phyloP scores from a whole-genome alignment of 257 asterid species.

The Gardenia jasminoides region DNA sequence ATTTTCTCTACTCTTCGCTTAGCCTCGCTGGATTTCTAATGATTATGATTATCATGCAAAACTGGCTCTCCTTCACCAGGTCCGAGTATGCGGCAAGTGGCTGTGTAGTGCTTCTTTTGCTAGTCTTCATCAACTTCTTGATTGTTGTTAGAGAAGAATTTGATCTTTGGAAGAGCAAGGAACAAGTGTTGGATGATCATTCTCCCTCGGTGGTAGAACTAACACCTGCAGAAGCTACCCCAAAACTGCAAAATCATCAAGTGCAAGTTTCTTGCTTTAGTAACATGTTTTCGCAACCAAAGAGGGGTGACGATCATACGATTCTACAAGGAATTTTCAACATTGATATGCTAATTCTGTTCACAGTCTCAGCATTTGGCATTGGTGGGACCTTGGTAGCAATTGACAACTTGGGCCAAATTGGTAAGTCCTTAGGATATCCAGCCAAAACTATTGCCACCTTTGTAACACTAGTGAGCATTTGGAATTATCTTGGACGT shows the following conservation, averaged over 20 bases:
- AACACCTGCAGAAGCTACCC: neutral
- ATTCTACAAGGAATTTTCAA: slow-evolving; percentile 36
- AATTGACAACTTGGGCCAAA: slow-evolving; percentile 46
- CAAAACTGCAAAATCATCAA: neutral
- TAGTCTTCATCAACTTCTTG: slow-evolving; percentile 25
- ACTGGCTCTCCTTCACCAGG: slow-evolving; percentile 21
- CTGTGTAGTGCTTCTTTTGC: slow-evolving; percentile 33
- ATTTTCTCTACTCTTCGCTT: slow-evolving; percentile 41
- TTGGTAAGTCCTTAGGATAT: slow-evolving; percentile 41
- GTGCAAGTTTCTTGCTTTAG: slow-evolving; percentile 20
- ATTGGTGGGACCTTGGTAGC: slow-evolving; percentile 52
- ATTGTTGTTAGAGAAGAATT: slow-evolving; percentile 42
- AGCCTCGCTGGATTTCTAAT: slow-evolving; percentile 48
- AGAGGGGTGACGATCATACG: slow-evolving; percentile 40
- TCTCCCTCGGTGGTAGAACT: slow-evolving; percentile 1
- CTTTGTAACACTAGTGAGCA: slow-evolving; percentile 47
- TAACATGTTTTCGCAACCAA: slow-evolving; percentile 31
- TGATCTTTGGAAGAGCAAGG: slow-evolving; percentile 29
- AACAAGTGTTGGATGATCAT: neutral
- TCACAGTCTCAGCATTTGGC: slow-evolving; percentile 39
- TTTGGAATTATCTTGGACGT: slow-evolving; percentile 50
- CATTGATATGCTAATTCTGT: slow-evolving; percentile 40
- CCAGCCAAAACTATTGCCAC: slow-evolving; percentile 38
- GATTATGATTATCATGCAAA: slow-evolving; percentile 44
- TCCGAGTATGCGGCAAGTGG: slow-evolving; percentile 37